Evolutionary conservation across 805 yeast species (phyloP).

Genomic region (Ogataea nitratoaversa): DNA sequence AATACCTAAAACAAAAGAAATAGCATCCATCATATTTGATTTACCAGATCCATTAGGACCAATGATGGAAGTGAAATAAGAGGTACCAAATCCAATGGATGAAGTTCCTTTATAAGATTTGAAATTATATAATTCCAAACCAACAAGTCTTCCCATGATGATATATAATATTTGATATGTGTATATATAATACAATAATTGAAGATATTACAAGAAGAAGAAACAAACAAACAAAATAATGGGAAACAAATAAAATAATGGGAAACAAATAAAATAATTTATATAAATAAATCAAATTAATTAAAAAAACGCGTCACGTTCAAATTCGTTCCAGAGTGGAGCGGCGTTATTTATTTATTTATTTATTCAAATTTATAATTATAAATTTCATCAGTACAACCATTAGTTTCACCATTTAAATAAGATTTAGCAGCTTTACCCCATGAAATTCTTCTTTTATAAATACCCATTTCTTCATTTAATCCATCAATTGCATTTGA

Average conservation of each 20-base stretch:
- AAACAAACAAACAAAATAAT: neutral
- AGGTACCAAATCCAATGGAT: conserved; percentile 75
- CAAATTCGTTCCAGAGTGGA: too few relatives aligned
- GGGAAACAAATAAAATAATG: conserved; percentile 1
- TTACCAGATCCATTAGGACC: conserved; percentile 99
- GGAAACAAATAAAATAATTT: neutral
- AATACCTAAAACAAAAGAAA: conserved; percentile 89
- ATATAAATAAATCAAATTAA: neutral
- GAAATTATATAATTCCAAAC: conserved; percentile 79
- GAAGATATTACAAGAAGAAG: neutral
- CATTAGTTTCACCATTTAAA: conserved; percentile 35
- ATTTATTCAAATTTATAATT: conserved; percentile 20
- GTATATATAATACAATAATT: neutral
- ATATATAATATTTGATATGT: neutral
- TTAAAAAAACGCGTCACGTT: neutral
- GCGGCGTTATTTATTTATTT: too few relatives aligned
- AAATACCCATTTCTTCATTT: conserved; percentile 52
- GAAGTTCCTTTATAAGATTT: conserved; percentile 83
- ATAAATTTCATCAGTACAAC: conserved; percentile 25
- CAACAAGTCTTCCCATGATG: conserved; percentile 76
- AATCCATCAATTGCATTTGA: conserved; percentile 62
- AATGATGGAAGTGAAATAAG: conserved; percentile 82
- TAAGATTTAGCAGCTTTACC: conserved; percentile 56
- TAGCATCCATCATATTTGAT: conserved; percentile 94
- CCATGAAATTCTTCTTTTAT: conserved; percentile 66